A percentile compares a stretch with the other conserved stretches of the same genome.
Evolutionary conservation across 2,329 filamentous ascomycete species (phyloP).

Genomic region (Colletotrichum magnum): DNA sequence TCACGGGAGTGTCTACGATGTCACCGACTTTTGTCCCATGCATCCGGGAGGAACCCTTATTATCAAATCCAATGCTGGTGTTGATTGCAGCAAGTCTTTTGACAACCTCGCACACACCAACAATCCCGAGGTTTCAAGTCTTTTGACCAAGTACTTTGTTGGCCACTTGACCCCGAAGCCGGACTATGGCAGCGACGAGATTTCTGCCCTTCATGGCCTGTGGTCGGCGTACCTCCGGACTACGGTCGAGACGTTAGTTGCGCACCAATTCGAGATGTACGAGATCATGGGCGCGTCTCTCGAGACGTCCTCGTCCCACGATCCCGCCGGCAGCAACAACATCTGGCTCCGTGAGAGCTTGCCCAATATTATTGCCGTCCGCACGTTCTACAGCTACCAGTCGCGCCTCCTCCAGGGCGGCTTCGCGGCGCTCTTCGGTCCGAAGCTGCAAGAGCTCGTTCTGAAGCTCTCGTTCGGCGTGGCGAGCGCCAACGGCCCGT

Average conservation of each 20-base stretch:
- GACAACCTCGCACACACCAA: slow-evolving; percentile 69
- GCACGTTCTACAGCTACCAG: slow-evolving; percentile 68
- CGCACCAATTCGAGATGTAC: slow-evolving; percentile 67
- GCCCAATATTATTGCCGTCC: slow-evolving; percentile 64
- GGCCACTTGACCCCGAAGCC: slow-evolving; percentile 66
- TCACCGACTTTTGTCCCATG: slow-evolving; percentile 67
- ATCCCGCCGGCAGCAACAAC: slow-evolving; percentile 44
- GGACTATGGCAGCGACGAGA: slow-evolving; percentile 58
- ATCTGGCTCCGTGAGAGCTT: slow-evolving; percentile 63
- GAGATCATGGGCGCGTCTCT: slow-evolving; percentile 60
- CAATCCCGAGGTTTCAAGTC: slow-evolving; percentile 66
- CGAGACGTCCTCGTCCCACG: slow-evolving; percentile 23
- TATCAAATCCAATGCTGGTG: slow-evolving; percentile 68
- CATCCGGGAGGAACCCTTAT: slow-evolving; percentile 68
- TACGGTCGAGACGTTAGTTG: slow-evolving; percentile 65
- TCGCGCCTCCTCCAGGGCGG: slow-evolving; percentile 65
- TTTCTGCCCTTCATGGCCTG: slow-evolving; percentile 62
- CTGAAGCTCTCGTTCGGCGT: slow-evolving; percentile 66
- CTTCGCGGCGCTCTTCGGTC: slow-evolving; percentile 64
- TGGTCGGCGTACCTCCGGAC: slow-evolving; percentile 65
- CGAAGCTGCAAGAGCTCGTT: slow-evolving; percentile 66
- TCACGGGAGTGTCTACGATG: slow-evolving; percentile 67
- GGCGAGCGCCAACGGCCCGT: slow-evolving; percentile 55
- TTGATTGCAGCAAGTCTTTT: slow-evolving; percentile 66
- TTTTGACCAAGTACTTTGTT: slow-evolving; percentile 68